Evolutionary conservation across 2,329 filamentous ascomycete species (phyloP).

Genomic region (Phyllosticta paracitricarpa): DNA sequence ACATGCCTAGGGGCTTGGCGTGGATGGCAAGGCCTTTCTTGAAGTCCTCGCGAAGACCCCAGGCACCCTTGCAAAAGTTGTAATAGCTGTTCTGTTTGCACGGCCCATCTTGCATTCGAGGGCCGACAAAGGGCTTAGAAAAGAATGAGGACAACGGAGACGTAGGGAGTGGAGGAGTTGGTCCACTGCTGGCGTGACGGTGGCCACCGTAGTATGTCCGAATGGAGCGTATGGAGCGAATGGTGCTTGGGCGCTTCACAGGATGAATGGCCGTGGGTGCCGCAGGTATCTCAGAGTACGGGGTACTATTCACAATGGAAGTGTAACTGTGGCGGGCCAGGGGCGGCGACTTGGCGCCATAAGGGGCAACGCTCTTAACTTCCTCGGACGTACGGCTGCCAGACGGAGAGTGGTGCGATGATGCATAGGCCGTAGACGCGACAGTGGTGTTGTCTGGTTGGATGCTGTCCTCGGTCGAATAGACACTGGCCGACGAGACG

Average conservation of each 20-base stretch:
- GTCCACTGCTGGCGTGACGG: neutral
- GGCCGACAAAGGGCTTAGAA: neutral
- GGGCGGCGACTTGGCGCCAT: neutral
- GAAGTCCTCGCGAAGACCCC: conserved; percentile 24
- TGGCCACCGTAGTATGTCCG: neutral
- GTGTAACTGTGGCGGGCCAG: conserved; percentile 9
- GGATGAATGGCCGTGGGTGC: neutral
- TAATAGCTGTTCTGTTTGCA: conserved; percentile 32
- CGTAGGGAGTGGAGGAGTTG: neutral
- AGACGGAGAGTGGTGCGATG: neutral
- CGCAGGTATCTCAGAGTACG: neutral
- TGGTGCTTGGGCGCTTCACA: neutral
- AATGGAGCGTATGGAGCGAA: neutral
- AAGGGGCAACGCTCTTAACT: neutral
- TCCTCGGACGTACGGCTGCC: neutral
- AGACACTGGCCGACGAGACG: neutral
- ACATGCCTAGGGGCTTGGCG: conserved; percentile 25
- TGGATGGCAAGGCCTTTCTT: conserved; percentile 24
- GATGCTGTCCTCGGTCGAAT: conserved; percentile 3
- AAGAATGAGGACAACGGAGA: neutral
- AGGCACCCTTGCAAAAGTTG: conserved; percentile 33
- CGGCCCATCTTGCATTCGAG: conserved; percentile 19
- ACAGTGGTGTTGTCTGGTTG: conserved; percentile 1
- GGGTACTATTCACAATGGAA: conserved; percentile 4
- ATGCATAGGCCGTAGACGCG: neutral